These are phyloP conservation scores for Blastobotrys mokoenaii DNA, from an alignment of 805 yeast species.

Conservation along the genomic window DNA sequence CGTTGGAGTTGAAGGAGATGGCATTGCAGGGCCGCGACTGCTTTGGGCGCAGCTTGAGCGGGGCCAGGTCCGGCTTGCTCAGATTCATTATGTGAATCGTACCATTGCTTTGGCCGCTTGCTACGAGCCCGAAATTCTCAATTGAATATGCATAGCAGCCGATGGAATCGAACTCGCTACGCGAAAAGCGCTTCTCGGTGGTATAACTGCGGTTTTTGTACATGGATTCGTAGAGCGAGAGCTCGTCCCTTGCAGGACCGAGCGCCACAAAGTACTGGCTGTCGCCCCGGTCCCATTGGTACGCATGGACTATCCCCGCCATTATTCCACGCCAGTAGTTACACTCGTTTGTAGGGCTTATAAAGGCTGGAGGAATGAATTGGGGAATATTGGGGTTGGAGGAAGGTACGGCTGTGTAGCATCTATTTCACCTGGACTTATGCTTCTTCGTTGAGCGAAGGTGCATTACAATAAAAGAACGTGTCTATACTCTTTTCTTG, in stretches of 20 bases:
- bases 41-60: constrained; percentile 45
- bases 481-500: no score
- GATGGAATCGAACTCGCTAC: constrained; percentile 54
- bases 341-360: background rate
- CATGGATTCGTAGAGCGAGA: constrained; percentile 39
- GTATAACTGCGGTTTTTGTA: constrained; percentile 9
- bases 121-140: constrained; percentile 36
- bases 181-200: constrained; percentile 27
- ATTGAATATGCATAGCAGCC: constrained; percentile 60
- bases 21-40: constrained; percentile 71
- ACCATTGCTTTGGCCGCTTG: constrained; percentile 72
- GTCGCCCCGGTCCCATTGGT: constrained; percentile 49
- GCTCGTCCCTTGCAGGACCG: constrained; percentile 75
- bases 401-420: no score
- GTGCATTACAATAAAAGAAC: no score
- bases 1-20: constrained; percentile 55
- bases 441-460: no score
- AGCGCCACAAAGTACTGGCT: constrained; percentile 57
- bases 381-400: no score
- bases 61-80: constrained; percentile 26
- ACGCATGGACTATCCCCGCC: constrained; percentile 52
- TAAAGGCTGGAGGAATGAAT: no score
- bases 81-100: constrained; percentile 55
- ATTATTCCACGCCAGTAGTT: constrained; percentile 33
- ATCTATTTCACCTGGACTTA: no score